Evolutionary conservation across 257 asterid genomes (phyloP).

Genomic region (Solanum boliviense): DNA sequence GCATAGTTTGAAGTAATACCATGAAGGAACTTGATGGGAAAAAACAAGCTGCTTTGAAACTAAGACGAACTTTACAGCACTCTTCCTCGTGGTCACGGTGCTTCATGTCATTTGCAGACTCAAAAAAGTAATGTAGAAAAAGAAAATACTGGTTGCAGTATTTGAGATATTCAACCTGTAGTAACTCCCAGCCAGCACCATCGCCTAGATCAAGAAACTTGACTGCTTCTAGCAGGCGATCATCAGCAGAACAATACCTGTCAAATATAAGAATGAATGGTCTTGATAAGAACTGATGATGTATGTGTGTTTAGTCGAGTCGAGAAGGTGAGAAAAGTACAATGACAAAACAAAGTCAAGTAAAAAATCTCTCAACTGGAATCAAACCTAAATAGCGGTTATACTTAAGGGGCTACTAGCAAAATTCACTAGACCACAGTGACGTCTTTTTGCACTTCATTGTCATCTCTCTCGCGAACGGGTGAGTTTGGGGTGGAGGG

Average conservation of each 20-base stretch:
- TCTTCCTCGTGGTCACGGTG: neutral
- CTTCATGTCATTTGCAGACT: neutral
- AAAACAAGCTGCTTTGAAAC: neutral
- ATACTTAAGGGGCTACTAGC: neutral
- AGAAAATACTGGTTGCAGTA: neutral
- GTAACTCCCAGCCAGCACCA: slow-evolving; percentile 90
- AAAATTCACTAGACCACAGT: neutral
- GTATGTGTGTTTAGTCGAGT: neutral
- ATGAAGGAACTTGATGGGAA: neutral
- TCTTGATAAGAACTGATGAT: neutral
- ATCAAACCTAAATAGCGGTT: neutral
- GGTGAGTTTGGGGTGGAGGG: neutral
- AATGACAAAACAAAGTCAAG: no score
- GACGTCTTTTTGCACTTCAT: neutral
- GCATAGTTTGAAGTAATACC: neutral
- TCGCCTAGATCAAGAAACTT: slow-evolving; percentile 62
- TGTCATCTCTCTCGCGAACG: neutral
- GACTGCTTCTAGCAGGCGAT: slow-evolving; percentile 64
- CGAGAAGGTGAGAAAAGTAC: neutral
- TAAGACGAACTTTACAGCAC: neutral
- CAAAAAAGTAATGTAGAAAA: neutral
- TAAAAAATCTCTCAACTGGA: neutral
- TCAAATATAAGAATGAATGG: neutral
- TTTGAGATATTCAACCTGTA: slow-evolving; percentile 46
- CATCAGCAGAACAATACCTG: slow-evolving; percentile 86